Evolutionary conservation across 2,329 filamentous ascomycete species (phyloP).

Genomic region (Peltaster fructicola): DNA sequence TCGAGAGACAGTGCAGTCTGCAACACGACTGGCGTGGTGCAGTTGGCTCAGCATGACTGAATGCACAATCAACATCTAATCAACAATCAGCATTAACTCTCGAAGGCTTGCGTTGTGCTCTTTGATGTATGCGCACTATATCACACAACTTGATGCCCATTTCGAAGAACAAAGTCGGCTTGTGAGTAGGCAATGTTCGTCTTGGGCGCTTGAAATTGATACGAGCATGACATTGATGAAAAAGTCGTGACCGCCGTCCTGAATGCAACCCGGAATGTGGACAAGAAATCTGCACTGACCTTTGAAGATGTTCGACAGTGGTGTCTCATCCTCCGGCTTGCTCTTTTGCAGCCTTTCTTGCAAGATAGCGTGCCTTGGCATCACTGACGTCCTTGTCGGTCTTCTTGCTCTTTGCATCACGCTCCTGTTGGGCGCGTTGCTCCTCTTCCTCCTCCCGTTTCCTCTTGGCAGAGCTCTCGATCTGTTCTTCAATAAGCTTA

Average conservation of each 20-base stretch:
- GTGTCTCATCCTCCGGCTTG: slow-evolving; percentile 12
- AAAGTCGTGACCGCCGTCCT: slow-evolving; percentile 16
- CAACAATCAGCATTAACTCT: too few species aligned
- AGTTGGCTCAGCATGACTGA: too few species aligned
- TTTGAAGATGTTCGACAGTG: background rate
- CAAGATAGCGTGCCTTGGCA: slow-evolving; percentile 63
- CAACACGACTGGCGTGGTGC: too few species aligned
- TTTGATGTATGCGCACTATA: too few species aligned
- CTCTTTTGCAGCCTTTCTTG: slow-evolving; percentile 56
- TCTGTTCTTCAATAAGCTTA: slow-evolving; percentile 60
- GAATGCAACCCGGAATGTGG: slow-evolving; percentile 7
- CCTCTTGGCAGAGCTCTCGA: slow-evolving; percentile 55
- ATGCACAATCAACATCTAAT: too few species aligned
- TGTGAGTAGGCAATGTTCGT: too few species aligned
- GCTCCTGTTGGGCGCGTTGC: slow-evolving; percentile 44
- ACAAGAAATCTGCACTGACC: background rate
- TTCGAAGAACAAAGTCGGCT: too few species aligned
- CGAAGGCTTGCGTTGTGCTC: too few species aligned
- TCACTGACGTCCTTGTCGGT: slow-evolving; percentile 58
- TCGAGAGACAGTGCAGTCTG: too few species aligned
- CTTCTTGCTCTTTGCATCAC: slow-evolving; percentile 58
- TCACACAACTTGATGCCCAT: too few species aligned
- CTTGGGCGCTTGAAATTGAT: slow-evolving; percentile 16
- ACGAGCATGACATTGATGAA: slow-evolving; percentile 14
- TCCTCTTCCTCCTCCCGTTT: slow-evolving; percentile 51